Conservation (phyloP, 495 filamentous ascomycete genomes). For the Acidiella bohemica region DNA sequence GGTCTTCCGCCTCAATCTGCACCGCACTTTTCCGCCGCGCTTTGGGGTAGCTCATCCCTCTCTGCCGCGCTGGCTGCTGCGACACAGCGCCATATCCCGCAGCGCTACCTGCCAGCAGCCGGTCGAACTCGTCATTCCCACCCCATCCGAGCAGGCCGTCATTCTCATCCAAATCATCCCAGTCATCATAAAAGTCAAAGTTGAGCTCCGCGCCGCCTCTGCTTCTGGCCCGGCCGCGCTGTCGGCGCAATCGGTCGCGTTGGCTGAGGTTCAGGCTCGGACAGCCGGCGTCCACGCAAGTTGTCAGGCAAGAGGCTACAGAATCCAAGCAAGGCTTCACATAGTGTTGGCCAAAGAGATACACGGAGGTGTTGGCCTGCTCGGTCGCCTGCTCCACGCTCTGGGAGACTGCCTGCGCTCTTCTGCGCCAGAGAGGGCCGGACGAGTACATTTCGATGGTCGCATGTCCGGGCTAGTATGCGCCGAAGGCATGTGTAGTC, state of each 20-base stretch:
- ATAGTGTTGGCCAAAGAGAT: constrained; percentile 74
- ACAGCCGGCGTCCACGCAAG: constrained; percentile 45
- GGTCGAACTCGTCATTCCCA: constrained; percentile 78
- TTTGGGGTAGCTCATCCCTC: constrained; percentile 67
- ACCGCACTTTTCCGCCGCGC: constrained; percentile 51
- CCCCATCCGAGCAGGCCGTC: constrained; percentile 55
- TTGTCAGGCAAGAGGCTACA: constrained; percentile 48
- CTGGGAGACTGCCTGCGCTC: constrained; percentile 83
- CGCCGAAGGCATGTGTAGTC: background rate
- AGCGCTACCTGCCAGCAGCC: constrained; percentile 61
- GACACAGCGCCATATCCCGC: constrained; percentile 26
- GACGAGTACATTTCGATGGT: constrained; percentile 33
- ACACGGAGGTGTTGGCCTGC: constrained; percentile 75
- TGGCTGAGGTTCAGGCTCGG: constrained; percentile 43
- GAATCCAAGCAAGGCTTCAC: constrained; percentile 65
- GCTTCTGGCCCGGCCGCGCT: constrained; percentile 35
- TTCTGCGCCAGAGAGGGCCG: constrained; percentile 87
- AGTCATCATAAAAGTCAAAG: constrained; percentile 98
- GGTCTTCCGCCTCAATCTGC: constrained; percentile 55
- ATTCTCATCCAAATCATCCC: constrained; percentile 65
- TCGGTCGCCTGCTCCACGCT: constrained; percentile 88
- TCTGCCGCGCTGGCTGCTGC: constrained; percentile 57
- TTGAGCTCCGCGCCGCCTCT: constrained; percentile 61
- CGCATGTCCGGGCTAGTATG: background rate
- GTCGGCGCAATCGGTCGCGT: constrained; percentile 51